phyloP scores from a whole-genome alignment of 257 asterid genomes.

The Solanum bukasovii region DNA sequence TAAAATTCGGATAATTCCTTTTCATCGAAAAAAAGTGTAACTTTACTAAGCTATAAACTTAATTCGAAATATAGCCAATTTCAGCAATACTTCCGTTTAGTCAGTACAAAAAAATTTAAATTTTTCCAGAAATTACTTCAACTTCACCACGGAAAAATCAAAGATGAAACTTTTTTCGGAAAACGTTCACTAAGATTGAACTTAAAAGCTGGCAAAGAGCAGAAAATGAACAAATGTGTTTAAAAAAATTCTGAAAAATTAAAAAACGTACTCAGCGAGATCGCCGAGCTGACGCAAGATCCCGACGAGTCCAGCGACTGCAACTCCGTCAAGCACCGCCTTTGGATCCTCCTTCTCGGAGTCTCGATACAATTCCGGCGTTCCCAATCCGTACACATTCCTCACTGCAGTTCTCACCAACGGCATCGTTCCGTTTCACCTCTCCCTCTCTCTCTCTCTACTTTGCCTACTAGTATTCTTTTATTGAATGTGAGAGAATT shows the following conservation, averaged over 20 bases:
- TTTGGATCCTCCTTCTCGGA: constrained; percentile 67
- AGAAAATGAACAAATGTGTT: not conserved
- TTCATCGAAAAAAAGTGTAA: not conserved
- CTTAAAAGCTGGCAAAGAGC: not conserved
- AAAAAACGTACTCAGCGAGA: constrained; percentile 62
- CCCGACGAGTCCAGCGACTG: constrained; percentile 85
- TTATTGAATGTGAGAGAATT: constrained; percentile 9
- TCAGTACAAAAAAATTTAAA: not conserved
- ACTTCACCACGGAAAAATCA: not conserved
- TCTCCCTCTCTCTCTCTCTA: not conserved
- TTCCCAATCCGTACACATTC: constrained; percentile 72
- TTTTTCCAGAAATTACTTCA: not conserved
- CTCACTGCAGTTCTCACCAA: constrained; percentile 64
- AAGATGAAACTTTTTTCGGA: not conserved
- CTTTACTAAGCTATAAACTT: not conserved
- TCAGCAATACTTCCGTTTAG: not conserved
- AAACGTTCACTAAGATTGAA: not conserved
- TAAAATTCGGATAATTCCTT: not conserved
- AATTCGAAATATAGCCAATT: not conserved
- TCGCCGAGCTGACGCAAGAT: constrained; percentile 93
- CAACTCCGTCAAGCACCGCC: constrained; percentile 67
- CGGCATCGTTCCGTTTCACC: constrained; percentile 47
- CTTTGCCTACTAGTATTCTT: not conserved
- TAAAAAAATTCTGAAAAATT: not conserved
- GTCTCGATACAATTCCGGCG: constrained; percentile 55